phyloP scores from a whole-genome alignment of 2,329 filamentous ascomycete genomes.

The Lanzia echinophila region DNA sequence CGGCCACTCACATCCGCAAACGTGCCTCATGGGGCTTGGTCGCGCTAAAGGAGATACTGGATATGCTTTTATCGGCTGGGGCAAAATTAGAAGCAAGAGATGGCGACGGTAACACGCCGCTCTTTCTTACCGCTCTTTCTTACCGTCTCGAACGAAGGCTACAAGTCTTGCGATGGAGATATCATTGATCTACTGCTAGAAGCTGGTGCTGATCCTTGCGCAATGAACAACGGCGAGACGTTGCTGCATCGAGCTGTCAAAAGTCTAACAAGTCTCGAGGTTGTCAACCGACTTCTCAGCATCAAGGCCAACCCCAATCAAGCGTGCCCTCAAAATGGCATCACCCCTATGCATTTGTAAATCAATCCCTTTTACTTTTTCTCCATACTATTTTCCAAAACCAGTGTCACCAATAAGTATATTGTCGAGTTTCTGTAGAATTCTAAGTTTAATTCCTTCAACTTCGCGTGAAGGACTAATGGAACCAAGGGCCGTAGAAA shows the following conservation, averaged over 20 bases:
- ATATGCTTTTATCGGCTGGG: slow-evolving; percentile 19
- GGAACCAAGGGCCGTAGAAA: neutral
- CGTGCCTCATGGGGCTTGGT: neutral
- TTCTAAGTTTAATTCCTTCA: neutral
- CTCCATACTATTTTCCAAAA: too few species aligned
- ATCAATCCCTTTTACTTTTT: neutral
- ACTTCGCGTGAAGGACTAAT: neutral
- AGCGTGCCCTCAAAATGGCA: neutral
- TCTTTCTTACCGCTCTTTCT: slow-evolving; percentile 19
- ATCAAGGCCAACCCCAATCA: neutral
- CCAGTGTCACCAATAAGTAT: too few species aligned
- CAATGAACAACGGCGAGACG: neutral
- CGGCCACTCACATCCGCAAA: neutral
- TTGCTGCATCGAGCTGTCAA: slow-evolving; percentile 1
- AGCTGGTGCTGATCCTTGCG: slow-evolving; percentile 4
- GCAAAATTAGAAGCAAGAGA: slow-evolving; percentile 23
- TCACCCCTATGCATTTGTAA: neutral
- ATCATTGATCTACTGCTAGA: neutral
- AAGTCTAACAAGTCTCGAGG: neutral
- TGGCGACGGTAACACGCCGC: slow-evolving; percentile 10
- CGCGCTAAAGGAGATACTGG: neutral
- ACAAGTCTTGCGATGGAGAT: too few species aligned
- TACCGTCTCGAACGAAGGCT: too few species aligned
- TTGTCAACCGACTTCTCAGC: neutral
- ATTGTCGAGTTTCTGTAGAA: neutral